Base-by-base conservation (phyloP, 139 green algal genomes). In the Spirogloea muscicola region DNA sequence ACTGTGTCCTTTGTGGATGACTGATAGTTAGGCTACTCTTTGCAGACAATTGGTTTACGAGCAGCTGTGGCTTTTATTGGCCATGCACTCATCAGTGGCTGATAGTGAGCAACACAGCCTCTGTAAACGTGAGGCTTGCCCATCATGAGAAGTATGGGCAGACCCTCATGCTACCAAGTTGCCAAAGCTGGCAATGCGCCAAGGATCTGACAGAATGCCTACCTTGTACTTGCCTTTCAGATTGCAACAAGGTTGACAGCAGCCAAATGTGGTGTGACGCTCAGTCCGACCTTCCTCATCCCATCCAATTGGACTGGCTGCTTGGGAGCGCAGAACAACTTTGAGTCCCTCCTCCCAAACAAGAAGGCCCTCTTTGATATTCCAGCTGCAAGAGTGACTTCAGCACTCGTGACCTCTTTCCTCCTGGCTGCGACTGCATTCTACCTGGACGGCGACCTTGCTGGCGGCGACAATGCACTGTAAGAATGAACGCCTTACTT, bases 281-380 rank as follows among this genome's bases (percentile, higher is more conserved):
- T 76, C 27, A 72, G 68, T 38, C 68, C 68, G 31, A 48, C 68
- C 3, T 75, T 61, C 27, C 58, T 72, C 10, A 76, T 76, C 42
- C 68, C 68, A 3, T 76, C 68, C 31, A 52, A 52, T 9, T 76
- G 68, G 68, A 48, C 36, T 16, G 68, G 68, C 3, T 76, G 29
- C 34, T 57, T 76, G 36, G 68, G 68, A 70, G 58, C 36, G 9
- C 9, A 34, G 6, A 76, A 48, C 33, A 37, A 76, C 7, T 61
- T 75, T 38, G 68, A 76, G 55, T 75, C 68, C 25, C 55, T 76
- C 36, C 58, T 76, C 7, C 68, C 68, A 21, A 75, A 21, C 52
- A 75, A 52, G 9, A 76, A 42, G 4, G 68, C 68, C 18, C 38
- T 76, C 13, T 76, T 76, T 76, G 68, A 76, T 16, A 75, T 76